These are phyloP conservation scores for Mycena galopus DNA, from an alignment of 768 basidiomycete species.

Conservation along the genomic window DNA sequence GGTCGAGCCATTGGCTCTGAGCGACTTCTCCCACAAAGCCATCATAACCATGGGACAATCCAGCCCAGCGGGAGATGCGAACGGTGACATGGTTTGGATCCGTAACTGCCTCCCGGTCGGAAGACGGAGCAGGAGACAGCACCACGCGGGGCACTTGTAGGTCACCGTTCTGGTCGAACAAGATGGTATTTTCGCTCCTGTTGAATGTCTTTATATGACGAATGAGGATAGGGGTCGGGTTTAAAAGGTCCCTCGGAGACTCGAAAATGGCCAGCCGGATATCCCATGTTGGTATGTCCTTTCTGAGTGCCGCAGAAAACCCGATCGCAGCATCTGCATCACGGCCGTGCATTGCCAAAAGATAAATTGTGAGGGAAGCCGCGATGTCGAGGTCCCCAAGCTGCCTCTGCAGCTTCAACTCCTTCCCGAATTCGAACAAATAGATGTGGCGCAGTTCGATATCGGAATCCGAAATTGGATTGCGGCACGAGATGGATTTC, in stretches of 20 bases:
- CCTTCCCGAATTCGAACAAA: background rate
- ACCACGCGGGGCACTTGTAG: background rate
- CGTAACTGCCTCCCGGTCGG: too few species aligned
- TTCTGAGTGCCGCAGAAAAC: background rate
- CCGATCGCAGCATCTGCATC: conserved; percentile 19
- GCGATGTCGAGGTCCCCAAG: background rate
- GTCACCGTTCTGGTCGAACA: background rate
- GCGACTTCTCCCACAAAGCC: conserved; percentile 1
- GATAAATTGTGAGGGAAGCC: background rate
- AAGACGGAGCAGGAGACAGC: background rate
- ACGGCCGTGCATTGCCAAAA: background rate
- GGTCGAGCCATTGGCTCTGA: background rate
- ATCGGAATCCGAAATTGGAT: background rate
- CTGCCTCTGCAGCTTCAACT: background rate
- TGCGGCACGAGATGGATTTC: background rate
- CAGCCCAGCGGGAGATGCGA: conserved; percentile 3
- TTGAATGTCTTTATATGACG: background rate
- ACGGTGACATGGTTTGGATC: background rate
- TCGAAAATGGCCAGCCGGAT: conserved; percentile 16
- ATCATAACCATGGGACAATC: background rate
- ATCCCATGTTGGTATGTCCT: conserved; percentile 2
- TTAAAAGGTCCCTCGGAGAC: background rate
- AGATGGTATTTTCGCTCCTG: background rate
- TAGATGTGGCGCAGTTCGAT: background rate
- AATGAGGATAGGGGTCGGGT: conserved; percentile 1